Percentiles rank a stretch among this genome's conserved stretches.
Evolutionary conservation across 441 rosid species (phyloP).

Genomic region (Erysimum cheiri): DNA sequence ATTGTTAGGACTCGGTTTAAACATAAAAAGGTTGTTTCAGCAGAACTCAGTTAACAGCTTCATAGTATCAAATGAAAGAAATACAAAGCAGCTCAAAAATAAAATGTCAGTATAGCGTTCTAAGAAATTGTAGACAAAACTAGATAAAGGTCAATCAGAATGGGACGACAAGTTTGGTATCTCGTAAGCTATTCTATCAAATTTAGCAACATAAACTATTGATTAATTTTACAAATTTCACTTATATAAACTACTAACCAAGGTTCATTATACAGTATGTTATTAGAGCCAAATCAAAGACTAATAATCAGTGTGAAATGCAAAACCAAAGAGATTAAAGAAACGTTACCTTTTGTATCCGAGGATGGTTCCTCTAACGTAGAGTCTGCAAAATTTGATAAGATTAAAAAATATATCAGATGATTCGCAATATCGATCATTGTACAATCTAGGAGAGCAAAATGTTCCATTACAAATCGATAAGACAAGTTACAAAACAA

Average conservation of each 20-base stretch:
- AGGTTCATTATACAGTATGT: background rate
- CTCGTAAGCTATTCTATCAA: background rate
- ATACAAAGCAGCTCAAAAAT: background rate
- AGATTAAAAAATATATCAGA: background rate
- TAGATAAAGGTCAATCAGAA: background rate
- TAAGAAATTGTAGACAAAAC: background rate
- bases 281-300: background rate
- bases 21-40: background rate
- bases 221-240: background rate
- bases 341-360: slow-evolving; percentile 84
- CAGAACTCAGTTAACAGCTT: background rate
- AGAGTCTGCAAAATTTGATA: slow-evolving; percentile 58
- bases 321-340: background rate
- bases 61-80: background rate
- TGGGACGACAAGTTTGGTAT: background rate
- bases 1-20: background rate
- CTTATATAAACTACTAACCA: background rate
- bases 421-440: background rate
- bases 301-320: background rate
- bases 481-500: background rate
- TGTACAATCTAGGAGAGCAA: background rate
- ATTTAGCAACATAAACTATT: too few species aligned
- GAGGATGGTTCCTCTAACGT: slow-evolving; percentile 84
- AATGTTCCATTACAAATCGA: background rate
- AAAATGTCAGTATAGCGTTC: background rate